Conservation (phyloP, 2,329 filamentous ascomycete species). For the Juglanconis sp. region DNA sequence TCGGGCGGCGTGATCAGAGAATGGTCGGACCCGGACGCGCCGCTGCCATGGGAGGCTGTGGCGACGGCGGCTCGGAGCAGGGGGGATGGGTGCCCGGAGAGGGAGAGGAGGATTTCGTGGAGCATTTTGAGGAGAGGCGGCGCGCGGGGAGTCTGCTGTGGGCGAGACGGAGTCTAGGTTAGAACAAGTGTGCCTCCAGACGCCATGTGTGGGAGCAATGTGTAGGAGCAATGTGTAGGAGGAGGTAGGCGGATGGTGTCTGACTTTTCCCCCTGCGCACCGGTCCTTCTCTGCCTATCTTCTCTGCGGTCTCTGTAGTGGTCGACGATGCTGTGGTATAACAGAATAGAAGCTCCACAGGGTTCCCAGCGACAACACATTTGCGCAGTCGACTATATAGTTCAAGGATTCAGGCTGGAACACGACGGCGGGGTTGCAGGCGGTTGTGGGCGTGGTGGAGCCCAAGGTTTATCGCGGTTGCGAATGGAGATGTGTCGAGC, state of each 20-base stretch:
- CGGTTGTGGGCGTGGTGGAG: not conserved
- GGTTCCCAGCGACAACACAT: slow-evolving; percentile 19
- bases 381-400: not conserved
- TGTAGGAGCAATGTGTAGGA: not conserved
- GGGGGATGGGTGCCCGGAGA: slow-evolving; percentile 89
- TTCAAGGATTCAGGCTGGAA: not conserved
- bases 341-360: slow-evolving; percentile 16
- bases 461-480: not conserved
- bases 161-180: not conserved
- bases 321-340: slow-evolving; percentile 15
- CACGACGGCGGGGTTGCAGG: not conserved
- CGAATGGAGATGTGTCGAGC: not conserved
- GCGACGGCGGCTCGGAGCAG: slow-evolving; percentile 62
- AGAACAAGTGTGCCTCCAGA: not conserved
- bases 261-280: slow-evolving; percentile 14
- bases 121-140: slow-evolving; percentile 61
- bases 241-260: not conserved
- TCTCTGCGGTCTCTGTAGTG: slow-evolving; percentile 2
- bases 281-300: slow-evolving; percentile 1
- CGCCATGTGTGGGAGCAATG: not conserved
- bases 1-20: slow-evolving; percentile 71
- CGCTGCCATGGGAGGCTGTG: slow-evolving; percentile 34
- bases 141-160: not conserved
- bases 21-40: slow-evolving; percentile 16
- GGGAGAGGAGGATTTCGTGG: slow-evolving; percentile 95